These are phyloP conservation scores for Azolla pinnata DNA, from an alignment of 75 land plant genomes.

Conservation along the genomic window DNA sequence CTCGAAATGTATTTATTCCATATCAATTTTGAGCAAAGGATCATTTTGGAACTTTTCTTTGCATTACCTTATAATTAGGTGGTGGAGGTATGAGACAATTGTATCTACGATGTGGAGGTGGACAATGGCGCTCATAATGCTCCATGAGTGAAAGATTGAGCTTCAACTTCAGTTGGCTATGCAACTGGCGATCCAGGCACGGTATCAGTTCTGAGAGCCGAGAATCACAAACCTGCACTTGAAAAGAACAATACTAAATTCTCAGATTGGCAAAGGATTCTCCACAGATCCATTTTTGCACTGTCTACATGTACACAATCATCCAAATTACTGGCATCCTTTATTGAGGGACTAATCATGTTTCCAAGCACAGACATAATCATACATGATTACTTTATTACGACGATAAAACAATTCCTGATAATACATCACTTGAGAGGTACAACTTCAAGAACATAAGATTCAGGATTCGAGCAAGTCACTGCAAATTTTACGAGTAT, in stretches of 20 bases:
- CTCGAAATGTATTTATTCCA: too few species aligned
- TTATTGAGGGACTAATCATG: too few species aligned
- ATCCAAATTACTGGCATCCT: too few species aligned
- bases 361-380: too few species aligned
- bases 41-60: too few species aligned
- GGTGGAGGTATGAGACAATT: constrained; percentile 94
- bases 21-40: too few species aligned
- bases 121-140: constrained; percentile 96
- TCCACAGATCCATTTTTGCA: not conserved
- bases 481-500: too few species aligned
- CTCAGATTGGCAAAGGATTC: not conserved
- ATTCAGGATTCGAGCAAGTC: too few species aligned
- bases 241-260: not conserved
- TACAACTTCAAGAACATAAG: too few species aligned
- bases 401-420: too few species aligned
- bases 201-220: constrained; percentile 73
- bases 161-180: constrained; percentile 61
- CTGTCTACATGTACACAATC: not conserved
- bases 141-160: constrained; percentile 70
- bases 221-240: constrained; percentile 71
- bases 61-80: constrained; percentile 74
- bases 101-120: constrained; percentile 60
- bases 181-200: constrained; percentile 68
- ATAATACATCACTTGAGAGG: too few species aligned
- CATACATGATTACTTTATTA: too few species aligned